Evolutionary conservation across 2,329 filamentous ascomycete species (phyloP).

Genomic region (Pseudophaeomoniella oleicola): DNA sequence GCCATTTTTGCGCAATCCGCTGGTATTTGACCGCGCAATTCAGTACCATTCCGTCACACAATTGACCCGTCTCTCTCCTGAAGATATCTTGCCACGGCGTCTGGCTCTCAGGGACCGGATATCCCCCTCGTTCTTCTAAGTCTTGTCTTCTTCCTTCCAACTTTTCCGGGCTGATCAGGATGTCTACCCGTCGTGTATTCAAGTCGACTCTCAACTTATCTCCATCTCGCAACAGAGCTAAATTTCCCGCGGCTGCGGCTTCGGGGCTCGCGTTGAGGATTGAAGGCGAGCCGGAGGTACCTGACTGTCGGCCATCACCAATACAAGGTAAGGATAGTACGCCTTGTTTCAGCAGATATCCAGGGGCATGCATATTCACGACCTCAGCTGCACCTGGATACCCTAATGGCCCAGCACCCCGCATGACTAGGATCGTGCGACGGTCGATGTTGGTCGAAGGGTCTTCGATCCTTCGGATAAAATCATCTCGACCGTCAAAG

Average conservation of each 20-base stretch:
- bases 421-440: constrained; percentile 32
- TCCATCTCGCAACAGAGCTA: constrained; percentile 33
- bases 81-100: too few species aligned
- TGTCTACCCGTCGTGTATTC: constrained; percentile 23
- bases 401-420: constrained; percentile 35
- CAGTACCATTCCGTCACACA: too few species aligned
- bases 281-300: constrained; percentile 41
- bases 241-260: constrained; percentile 30
- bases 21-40: too few species aligned
- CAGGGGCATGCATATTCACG: constrained; percentile 35
- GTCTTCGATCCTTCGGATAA: constrained; percentile 31
- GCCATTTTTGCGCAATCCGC: too few species aligned
- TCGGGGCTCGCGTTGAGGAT: constrained; percentile 40
- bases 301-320: constrained; percentile 40
- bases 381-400: constrained; percentile 40
- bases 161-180: constrained; percentile 28
- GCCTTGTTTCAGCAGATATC: constrained; percentile 30
- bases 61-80: too few species aligned
- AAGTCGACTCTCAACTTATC: constrained; percentile 33
- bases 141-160: constrained; percentile 18
- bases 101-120: not conserved
- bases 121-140: constrained; percentile 1
- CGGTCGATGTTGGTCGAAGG: constrained; percentile 27
- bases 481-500: constrained; percentile 32
- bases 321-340: constrained; percentile 39